Conservation (phyloP, 2,329 filamentous ascomycete genomes). For the Aureobasidium sp. region DNA sequence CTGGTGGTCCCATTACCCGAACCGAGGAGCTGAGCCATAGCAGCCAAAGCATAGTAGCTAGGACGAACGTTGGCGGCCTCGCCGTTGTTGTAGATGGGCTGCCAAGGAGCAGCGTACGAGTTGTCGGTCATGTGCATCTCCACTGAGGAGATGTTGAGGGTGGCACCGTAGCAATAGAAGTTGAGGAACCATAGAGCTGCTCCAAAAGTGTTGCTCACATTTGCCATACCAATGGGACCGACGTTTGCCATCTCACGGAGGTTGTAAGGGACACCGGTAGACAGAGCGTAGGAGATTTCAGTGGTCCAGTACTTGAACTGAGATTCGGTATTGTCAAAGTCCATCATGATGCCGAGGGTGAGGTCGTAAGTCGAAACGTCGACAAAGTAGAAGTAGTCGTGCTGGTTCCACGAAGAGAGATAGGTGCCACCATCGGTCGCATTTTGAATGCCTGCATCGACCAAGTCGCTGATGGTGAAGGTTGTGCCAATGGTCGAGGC, state of each 20-base stretch:
- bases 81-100: constrained; percentile 34
- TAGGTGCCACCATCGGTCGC: constrained; percentile 31
- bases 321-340: constrained; percentile 39
- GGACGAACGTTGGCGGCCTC: constrained; percentile 37
- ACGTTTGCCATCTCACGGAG: constrained; percentile 47
- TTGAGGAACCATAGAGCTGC: constrained; percentile 47
- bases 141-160: constrained; percentile 41
- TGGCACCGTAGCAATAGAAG: constrained; percentile 45
- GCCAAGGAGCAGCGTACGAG: constrained; percentile 45
- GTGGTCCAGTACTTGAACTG: constrained; percentile 43
- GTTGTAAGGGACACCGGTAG: constrained; percentile 41
- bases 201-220: constrained; percentile 43
- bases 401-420: constrained; percentile 44
- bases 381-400: constrained; percentile 49
- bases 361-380: constrained; percentile 39
- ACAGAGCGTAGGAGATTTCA: constrained; percentile 36
- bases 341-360: constrained; percentile 40
- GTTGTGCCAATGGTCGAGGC: constrained; percentile 46
- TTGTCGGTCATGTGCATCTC: constrained; percentile 51
- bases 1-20: constrained; percentile 40
- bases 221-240: constrained; percentile 41
- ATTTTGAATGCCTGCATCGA: constrained; percentile 33
- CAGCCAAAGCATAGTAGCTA: constrained; percentile 46
- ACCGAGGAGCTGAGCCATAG: constrained; percentile 45
- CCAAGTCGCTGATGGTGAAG: constrained; percentile 40